phyloP scores from a whole-genome alignment of 345 rosid species.

The Citropsis articulata region DNA sequence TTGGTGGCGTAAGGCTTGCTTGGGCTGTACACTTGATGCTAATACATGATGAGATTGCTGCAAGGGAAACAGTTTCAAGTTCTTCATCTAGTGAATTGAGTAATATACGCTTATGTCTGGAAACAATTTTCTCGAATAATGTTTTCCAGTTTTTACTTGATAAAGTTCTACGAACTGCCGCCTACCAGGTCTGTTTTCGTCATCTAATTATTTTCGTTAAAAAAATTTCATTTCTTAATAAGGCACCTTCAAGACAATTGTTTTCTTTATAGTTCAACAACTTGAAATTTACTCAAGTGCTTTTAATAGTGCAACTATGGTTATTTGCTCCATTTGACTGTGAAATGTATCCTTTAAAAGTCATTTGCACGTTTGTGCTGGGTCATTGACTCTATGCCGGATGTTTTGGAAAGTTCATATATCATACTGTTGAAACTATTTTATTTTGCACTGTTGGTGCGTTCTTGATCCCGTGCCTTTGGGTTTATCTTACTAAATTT shows the following conservation, averaged over 20 bases:
- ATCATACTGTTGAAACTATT: background rate
- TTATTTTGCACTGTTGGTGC: background rate
- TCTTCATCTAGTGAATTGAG: constrained; percentile 60
- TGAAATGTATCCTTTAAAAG: background rate
- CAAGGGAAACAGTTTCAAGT: constrained; percentile 52
- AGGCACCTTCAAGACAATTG: background rate
- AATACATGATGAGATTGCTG: constrained; percentile 56
- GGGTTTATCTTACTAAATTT: background rate
- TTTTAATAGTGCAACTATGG: background rate
- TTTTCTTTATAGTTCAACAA: background rate
- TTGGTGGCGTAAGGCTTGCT: constrained; percentile 78
- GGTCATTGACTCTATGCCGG: background rate
- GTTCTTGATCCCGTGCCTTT: background rate
- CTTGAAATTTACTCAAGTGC: background rate
- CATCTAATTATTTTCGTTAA: background rate
- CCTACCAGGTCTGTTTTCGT: constrained; percentile 59
- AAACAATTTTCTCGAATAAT: constrained; percentile 65
- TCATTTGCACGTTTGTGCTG: background rate
- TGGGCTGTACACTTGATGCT: constrained; percentile 91
- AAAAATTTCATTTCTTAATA: background rate
- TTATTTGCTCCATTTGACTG: background rate
- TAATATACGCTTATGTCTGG: constrained; percentile 68
- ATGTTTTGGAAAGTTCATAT: constrained; percentile 8
- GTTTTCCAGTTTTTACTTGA: constrained; percentile 79
- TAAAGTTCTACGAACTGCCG: constrained; percentile 79